A percentile compares a stretch with the other conserved stretches of the same genome.
Evolutionary conservation across 257 asterid genomes (phyloP).

Genomic region (Rubia yunnanensis): DNA sequence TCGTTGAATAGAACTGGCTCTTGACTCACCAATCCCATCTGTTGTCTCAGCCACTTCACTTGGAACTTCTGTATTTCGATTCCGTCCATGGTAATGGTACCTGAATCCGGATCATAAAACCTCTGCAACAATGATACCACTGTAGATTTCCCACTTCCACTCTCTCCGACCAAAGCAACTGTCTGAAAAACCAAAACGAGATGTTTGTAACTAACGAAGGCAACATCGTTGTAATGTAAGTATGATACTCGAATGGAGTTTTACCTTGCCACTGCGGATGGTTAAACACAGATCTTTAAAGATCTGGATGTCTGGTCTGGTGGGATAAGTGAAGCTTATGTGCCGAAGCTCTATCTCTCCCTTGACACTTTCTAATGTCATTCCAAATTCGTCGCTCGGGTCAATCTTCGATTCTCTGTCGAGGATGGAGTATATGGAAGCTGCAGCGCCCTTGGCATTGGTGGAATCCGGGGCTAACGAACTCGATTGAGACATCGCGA

Average conservation of each 20-base stretch:
- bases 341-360: conserved; percentile 70
- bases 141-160: conserved; percentile 92
- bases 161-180: conserved; percentile 86
- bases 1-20: conserved; percentile 73
- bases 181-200: conserved; percentile 37
- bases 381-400: conserved; percentile 65
- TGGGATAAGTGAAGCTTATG: conserved; percentile 76
- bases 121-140: conserved; percentile 67
- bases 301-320: conserved; percentile 68
- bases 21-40: conserved; percentile 95
- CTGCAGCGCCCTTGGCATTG: conserved; percentile 77
- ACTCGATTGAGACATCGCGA: conserved; percentile 78
- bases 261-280: conserved; percentile 73
- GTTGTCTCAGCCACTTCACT: conserved; percentile 77
- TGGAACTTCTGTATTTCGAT: conserved; percentile 62
- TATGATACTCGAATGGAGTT: too few species aligned
- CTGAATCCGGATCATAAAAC: conserved; percentile 75
- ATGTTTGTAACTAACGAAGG: neutral
- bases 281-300: conserved; percentile 53
- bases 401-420: conserved; percentile 68
- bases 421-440: conserved; percentile 65
- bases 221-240: neutral
- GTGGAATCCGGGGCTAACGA: conserved; percentile 70
- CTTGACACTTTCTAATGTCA: conserved; percentile 46
- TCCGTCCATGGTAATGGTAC: conserved; percentile 62